phyloP scores from a whole-genome alignment of 169 alveolate genomes.

The Plasmodium gallinaceum region DNA sequence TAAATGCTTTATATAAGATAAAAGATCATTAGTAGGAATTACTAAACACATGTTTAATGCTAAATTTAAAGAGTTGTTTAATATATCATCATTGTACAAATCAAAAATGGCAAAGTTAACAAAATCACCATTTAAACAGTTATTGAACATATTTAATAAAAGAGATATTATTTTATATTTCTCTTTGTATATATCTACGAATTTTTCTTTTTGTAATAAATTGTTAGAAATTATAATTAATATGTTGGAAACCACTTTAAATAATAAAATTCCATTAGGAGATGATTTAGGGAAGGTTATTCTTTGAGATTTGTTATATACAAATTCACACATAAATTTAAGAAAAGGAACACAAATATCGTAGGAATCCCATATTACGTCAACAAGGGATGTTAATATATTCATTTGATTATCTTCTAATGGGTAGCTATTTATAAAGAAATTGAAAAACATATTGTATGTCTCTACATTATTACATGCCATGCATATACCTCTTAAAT shows the following conservation, averaged over 20 bases:
- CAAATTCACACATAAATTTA: constrained; percentile 91
- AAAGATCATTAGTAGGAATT: constrained; percentile 91
- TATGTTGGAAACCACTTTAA: constrained; percentile 91
- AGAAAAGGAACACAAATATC: constrained; percentile 93
- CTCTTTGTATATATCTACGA: constrained; percentile 90
- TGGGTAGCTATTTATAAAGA: constrained; percentile 92
- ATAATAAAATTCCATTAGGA: constrained; percentile 93
- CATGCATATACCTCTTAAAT: constrained; percentile 90
- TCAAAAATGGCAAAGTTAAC: constrained; percentile 95
- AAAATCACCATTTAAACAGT: constrained; percentile 93
- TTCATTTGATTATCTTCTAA: constrained; percentile 87
- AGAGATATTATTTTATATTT: constrained; percentile 94
- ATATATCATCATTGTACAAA: constrained; percentile 92
- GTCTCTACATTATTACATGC: constrained; percentile 88
- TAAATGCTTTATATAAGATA: constrained; percentile 87
- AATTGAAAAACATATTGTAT: constrained; percentile 90
- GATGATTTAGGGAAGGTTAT: constrained; percentile 93
- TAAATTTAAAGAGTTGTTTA: constrained; percentile 90
- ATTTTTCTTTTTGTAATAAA: constrained; percentile 84
- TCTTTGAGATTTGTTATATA: constrained; percentile 91
- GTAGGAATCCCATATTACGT: constrained; percentile 91
- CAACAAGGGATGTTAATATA: constrained; percentile 90
- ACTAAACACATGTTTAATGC: constrained; percentile 92
- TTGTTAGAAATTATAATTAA: constrained; percentile 85
- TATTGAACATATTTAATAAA: constrained; percentile 89